These are phyloP conservation scores for Aspergillus cejpii DNA, from an alignment of 2,329 filamentous ascomycete species.

Conservation along the genomic window DNA sequence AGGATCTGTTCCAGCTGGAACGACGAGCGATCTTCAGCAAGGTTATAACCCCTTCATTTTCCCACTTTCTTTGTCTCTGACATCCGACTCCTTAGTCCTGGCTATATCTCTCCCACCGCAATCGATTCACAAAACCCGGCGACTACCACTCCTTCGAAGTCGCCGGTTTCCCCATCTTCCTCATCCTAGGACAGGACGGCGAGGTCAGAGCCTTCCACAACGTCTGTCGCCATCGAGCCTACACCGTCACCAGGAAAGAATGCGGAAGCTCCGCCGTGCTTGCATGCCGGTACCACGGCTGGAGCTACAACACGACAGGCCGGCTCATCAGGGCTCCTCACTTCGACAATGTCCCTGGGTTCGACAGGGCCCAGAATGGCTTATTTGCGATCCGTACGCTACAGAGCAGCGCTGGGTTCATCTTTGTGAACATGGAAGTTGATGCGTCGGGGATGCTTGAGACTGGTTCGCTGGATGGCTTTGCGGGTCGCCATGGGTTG, in stretches of 20 bases:
- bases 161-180: slow-evolving; percentile 52
- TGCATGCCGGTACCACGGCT: slow-evolving; percentile 57
- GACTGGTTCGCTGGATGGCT: slow-evolving; percentile 6
- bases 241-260: slow-evolving; percentile 50
- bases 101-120: slow-evolving; percentile 35
- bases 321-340: slow-evolving; percentile 55
- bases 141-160: slow-evolving; percentile 53
- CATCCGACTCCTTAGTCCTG: slow-evolving; percentile 22
- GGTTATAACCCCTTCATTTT: slow-evolving; percentile 21
- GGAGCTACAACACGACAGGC: slow-evolving; percentile 55
- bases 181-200: slow-evolving; percentile 47
- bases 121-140: slow-evolving; percentile 47
- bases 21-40: slow-evolving; percentile 47
- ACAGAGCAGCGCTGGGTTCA: slow-evolving; percentile 18
- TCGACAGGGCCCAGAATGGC: slow-evolving; percentile 52
- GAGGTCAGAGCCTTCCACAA: slow-evolving; percentile 57
- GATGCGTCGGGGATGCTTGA: slow-evolving; percentile 1
- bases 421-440: slow-evolving; percentile 27
- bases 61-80: no score
- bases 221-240: slow-evolving; percentile 56
- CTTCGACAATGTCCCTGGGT: slow-evolving; percentile 51
- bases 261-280: slow-evolving; percentile 49
- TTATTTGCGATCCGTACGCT: slow-evolving; percentile 40
- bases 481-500: slow-evolving; percentile 11
- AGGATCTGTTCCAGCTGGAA: slow-evolving; percentile 44